Evolutionary conservation across 371 early-diverging fungal genomes (phyloP), one percentile per base, ranked within the genome.

Genomic region (Zychaea mexicana): DNA sequence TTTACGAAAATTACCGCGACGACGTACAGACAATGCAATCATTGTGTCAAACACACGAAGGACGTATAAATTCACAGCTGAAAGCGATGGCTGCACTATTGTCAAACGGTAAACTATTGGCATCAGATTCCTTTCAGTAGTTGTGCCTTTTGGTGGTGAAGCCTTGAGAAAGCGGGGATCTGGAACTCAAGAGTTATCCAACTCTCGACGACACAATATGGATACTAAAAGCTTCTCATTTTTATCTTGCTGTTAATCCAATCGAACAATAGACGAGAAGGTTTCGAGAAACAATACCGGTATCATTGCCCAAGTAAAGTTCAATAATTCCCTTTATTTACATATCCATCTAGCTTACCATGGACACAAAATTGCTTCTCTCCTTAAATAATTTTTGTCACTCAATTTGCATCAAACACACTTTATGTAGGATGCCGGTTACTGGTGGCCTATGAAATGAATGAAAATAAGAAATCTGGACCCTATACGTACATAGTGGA

Each of bases 11-110:
- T 62, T 91, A 49, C 88, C 91, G 24, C 73, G 79, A 65, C 76
- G 91, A 57, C 73, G 76, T 46, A 85, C 87, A 13, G 91, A 91
- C 61, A 85, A 86, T 36, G 84, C 90, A 19, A 73, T 79, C 66
- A 83, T 90, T 64, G 71, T 91, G 22, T 78, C 85, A 22, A 89
- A 88, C 64, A 74, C 71, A n/a, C 74, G 72, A 68, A 70, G 89
- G 45, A 84, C 85, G 19, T 88, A 87, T 61, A 88, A 85, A 60
- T 62, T 88, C 1, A 83, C 85, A 59, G 87, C 87, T 36, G 77
- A 72, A 15, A 73, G 74, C 33, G 75, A 72, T 17, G 49, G 49
- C 22, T 49, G n/a, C 1, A 22, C 22, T 24, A 49, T 49, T 13
- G 10, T 49, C 12, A 19, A 21, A 32, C n/a, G 26, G 24, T 26